Conservation (phyloP, 352 stramenopile species). For the Phytophthora idaei region DNA sequence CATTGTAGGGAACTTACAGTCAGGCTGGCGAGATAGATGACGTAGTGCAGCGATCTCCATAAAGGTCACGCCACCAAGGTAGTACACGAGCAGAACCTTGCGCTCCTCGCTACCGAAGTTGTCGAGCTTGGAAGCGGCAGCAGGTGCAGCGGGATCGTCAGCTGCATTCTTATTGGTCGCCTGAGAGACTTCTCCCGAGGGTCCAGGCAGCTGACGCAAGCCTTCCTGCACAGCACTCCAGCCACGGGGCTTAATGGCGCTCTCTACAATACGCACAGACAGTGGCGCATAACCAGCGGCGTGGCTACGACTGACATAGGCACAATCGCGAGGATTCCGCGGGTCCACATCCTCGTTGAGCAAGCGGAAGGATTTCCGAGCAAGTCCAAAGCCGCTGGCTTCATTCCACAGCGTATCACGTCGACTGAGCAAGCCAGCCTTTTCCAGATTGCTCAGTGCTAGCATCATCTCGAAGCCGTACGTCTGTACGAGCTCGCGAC, state of each 20-base stretch:
- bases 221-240: constrained; percentile 83
- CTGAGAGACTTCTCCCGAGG: constrained; percentile 80
- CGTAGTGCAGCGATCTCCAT: constrained; percentile 97
- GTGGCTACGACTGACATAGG: constrained; percentile 89
- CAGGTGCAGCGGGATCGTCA: constrained; percentile 45
- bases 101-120: constrained; percentile 74
- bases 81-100: constrained; percentile 97
- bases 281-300: constrained; percentile 94
- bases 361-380: constrained; percentile 92
- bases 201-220: constrained; percentile 84
- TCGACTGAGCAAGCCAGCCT: constrained; percentile 89
- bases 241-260: constrained; percentile 73
- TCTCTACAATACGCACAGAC: constrained; percentile 93
- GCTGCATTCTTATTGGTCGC: constrained; percentile 39
- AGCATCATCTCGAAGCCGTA: constrained; percentile 97
- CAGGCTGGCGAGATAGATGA: constrained; percentile 91
- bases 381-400: constrained; percentile 80
- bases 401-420: constrained; percentile 89
- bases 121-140: constrained; percentile 58
- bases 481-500: constrained; percentile 94
- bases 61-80: constrained; percentile 95
- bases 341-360: constrained; percentile 96
- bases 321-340: constrained; percentile 93
- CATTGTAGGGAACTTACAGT: constrained; percentile 73
- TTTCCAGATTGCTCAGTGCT: constrained; percentile 94